Evolutionary conservation across 805 yeast species (phyloP), one percentile per base, ranked within the genome.

Genomic region (Metschnikowia dekortorum): DNA sequence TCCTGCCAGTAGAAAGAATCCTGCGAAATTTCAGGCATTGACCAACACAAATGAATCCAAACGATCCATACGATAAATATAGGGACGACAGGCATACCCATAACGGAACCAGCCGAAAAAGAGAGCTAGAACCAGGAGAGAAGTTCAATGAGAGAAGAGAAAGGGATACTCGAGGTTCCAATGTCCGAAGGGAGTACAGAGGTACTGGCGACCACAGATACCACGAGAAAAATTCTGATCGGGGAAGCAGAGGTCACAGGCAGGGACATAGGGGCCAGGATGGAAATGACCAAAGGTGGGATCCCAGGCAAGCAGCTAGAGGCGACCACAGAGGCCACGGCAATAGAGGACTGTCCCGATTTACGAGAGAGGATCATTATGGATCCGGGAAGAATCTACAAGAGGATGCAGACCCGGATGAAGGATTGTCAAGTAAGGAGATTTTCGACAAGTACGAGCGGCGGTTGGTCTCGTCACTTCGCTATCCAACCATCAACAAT

Each of bases 401-500:
- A 33, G 45, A 50, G 4, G 43, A 51, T 1, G 44, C 34, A 22
- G 55, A 53, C n/a, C 55, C 55, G 8, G 60, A 59, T 33, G 48
- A 53, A 6, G 41, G 39, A 8, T 50, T 61, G 36, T 38, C 61
- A 28, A 59, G 54, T 47, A 65, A 62, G 42, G 60, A 62, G 35
- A 53, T 53, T 16, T 54, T 69, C 11, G 48, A 49, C 2, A 61
- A 59, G 39, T 61, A 56, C 43, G 61, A 68, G 50, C 60, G 53
- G 16, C 56, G 58, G n/a, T 57, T 70, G 14, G 61, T 58, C 26
- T 68, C 70, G 11, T 61, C 81, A 11, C 63, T 64, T 4, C 62
- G 65, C 18, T 78, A 75, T 0, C 62, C 71, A 0, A 73, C 84
- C 0, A 66, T 88, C 31, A 78, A 80, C 39, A 70, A 78, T 41